Conservation (phyloP, 371 early-diverging fungal genomes). For the Capillidium rhysosporum region DNA sequence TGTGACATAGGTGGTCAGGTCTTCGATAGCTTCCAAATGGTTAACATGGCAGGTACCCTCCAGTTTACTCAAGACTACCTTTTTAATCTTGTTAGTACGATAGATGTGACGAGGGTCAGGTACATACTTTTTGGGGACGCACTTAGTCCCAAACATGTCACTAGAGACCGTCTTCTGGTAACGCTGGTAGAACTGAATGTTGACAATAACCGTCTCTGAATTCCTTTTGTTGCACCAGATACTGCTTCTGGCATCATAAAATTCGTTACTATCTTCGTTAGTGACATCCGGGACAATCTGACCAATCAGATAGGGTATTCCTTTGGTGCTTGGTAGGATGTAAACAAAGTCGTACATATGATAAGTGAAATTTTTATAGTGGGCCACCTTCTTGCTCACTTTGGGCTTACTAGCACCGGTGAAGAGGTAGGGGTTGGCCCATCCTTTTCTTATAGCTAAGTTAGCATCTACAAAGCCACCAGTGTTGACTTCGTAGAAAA, state of each 20-base stretch:
- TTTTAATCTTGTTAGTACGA: slow-evolving; percentile 11
- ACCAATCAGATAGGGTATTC: slow-evolving; percentile 22
- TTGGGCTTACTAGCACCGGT: slow-evolving; percentile 4
- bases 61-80: slow-evolving; percentile 10
- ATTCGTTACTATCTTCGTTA: background rate
- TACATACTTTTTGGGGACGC: background rate
- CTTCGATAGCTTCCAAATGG: slow-evolving; percentile 13
- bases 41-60: slow-evolving; percentile 29
- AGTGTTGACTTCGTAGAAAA: slow-evolving; percentile 8
- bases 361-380: slow-evolving; percentile 15
- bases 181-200: slow-evolving; percentile 2
- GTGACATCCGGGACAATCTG: slow-evolving; percentile 14
- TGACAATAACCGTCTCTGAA: background rate
- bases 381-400: slow-evolving; percentile 6
- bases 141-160: slow-evolving; percentile 1
- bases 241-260: background rate
- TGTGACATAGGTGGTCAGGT: slow-evolving; percentile 18
- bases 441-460: background rate
- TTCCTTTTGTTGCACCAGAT: background rate
- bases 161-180: background rate
- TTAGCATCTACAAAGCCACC: slow-evolving; percentile 14
- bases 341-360: slow-evolving; percentile 23
- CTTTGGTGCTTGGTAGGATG: slow-evolving; percentile 13
- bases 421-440: slow-evolving; percentile 17
- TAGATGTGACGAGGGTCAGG: slow-evolving; percentile 18